Evolutionary conservation across 148 eudicot genomes (phyloP).

Genomic region (Vaccinium vitisidaea): DNA sequence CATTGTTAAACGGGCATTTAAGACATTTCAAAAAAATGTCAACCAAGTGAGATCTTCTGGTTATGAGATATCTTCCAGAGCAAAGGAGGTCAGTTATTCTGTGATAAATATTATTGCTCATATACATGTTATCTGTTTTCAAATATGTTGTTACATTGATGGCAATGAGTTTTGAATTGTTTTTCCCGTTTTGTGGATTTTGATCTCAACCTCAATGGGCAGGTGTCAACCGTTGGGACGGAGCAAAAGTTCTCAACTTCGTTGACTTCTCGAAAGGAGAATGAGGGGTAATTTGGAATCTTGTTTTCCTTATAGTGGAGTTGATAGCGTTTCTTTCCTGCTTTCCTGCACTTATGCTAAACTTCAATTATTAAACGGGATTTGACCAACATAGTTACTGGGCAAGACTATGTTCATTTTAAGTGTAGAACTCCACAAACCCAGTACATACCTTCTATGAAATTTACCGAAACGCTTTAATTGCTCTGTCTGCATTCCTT

Average conservation of each 20-base stretch:
- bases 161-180: neutral
- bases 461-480: neutral
- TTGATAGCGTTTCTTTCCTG: neutral
- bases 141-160: neutral
- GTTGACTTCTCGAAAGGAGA: conserved; percentile 43
- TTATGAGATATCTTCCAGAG: conserved; percentile 30
- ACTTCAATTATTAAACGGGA: neutral
- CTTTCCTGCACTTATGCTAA: neutral
- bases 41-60: conserved; percentile 35
- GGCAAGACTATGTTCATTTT: neutral
- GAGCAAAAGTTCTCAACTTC: conserved; percentile 43
- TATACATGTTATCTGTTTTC: neutral
- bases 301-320: neutral
- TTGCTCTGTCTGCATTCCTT: neutral
- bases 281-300: conserved; percentile 50
- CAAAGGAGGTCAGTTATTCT: conserved; percentile 41
- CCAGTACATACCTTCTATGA: neutral
- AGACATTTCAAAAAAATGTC: conserved; percentile 55
- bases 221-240: conserved; percentile 35
- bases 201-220: conserved; percentile 20
- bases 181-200: neutral
- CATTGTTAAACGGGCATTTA: conserved; percentile 85
- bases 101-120: neutral
- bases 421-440: neutral
- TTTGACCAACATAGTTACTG: neutral